Evolutionary conservation across 768 basidiomycete species (phyloP).

Genomic region (Tylopilus intermedius): DNA sequence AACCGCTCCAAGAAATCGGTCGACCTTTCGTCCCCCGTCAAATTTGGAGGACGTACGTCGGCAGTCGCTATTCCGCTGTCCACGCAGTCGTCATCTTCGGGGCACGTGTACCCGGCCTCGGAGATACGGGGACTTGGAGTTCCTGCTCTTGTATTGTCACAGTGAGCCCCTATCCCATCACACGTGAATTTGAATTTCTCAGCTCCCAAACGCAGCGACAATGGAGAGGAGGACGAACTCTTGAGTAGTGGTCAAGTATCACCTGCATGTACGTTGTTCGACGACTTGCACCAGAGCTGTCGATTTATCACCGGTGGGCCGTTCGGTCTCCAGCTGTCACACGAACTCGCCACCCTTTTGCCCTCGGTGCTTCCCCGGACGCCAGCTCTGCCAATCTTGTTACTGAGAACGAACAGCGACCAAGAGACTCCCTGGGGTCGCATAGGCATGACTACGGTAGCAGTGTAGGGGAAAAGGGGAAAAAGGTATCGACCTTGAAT

Average conservation of each 20-base stretch:
- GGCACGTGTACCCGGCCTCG: constrained; percentile 24
- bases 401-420: constrained; percentile 15
- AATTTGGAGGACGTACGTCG: constrained; percentile 21
- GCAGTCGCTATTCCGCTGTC: constrained; percentile 29
- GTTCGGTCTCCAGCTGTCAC: constrained; percentile 19
- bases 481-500: constrained; percentile 51
- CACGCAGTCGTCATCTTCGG: constrained; percentile 33
- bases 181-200: not conserved
- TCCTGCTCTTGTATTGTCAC: constrained; percentile 38
- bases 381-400: constrained; percentile 25
- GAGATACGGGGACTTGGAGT: constrained; percentile 28
- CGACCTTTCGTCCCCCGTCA: constrained; percentile 25
- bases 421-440: constrained; percentile 1
- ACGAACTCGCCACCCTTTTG: constrained; percentile 18
- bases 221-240: constrained; percentile 58
- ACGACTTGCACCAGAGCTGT: constrained; percentile 2
- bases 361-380: constrained; percentile 29
- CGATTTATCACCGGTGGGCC: constrained; percentile 5
- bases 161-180: constrained; percentile 24
- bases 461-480: constrained; percentile 4
- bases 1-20: constrained; percentile 32
- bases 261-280: constrained; percentile 49
- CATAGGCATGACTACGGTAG: constrained; percentile 1
- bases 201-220: constrained; percentile 12
- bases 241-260: constrained; percentile 77